Evolutionary conservation across 768 basidiomycete species (phyloP), one percentile per base, ranked within the genome.

Genomic region (Xerocomus brunneocitrinus): DNA sequence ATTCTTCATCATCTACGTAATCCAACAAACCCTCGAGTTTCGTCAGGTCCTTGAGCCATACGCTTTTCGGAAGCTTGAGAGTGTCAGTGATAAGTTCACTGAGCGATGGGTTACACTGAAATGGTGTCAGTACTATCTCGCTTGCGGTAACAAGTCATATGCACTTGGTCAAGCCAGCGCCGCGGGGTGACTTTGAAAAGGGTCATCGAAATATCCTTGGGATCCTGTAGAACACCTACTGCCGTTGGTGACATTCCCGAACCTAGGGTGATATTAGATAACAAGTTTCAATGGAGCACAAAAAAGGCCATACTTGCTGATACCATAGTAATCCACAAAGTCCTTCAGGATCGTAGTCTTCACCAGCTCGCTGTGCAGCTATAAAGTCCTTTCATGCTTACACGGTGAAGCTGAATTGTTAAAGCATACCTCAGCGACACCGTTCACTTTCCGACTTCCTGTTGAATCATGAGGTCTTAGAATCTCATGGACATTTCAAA

Each of bases 171-270:
- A 47, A 95, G 82, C 91, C 91, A 97, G 58, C 95, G 83, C 58
- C 95, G 89, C 46, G 91, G 92, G 22, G 93, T 97, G 58, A 97
- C 87, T 87, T 53, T 28, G 49, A 16, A 35, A 5, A 35, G 38
- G 24, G 32, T 52, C 40, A 50, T 54, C 22, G 34, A 31, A 27
- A 13, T 22, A 19, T 31, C 12, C 38, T 19, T 8, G 1, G 5
- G 8, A 53, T 42, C 9, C 8, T 4, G 41, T 12, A n/a, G 32
- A 16, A 34, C 30, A 78, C 84, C 65, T 69, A 87, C 87, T 80
- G 53, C 95, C 95, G 66, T 98, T 99, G 38, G 95, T 98, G 46
- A 98, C 91, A 66, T 95, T 93, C 25, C 81, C 79, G 63, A 89
- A 92, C 66, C 84, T 84, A 45, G 32, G 25, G 42, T 49, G 54